Conservation (phyloP, 2,329 filamentous ascomycete species). For the Diaporthe ampelina region DNA sequence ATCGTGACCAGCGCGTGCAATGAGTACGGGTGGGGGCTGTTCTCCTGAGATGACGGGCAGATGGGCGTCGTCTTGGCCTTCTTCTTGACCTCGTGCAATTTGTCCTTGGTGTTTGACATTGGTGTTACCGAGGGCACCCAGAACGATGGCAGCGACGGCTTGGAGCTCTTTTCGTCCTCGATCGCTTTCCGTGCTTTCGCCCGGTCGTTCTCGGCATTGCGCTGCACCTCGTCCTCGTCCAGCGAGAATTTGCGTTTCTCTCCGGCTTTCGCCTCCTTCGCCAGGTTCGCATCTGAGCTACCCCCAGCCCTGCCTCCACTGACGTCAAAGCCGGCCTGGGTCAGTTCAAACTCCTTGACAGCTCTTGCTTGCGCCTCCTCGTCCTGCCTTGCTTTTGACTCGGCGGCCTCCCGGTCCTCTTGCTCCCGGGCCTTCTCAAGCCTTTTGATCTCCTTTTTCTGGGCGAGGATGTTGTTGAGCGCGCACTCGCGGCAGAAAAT, state of each 20-base stretch:
- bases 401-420: constrained; percentile 72
- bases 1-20: constrained; percentile 83
- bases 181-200: constrained; percentile 78
- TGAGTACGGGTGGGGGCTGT: constrained; percentile 79
- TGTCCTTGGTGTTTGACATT: constrained; percentile 69
- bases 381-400: constrained; percentile 71
- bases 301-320: constrained; percentile 46
- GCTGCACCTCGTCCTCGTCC: constrained; percentile 80
- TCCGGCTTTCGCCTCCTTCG: constrained; percentile 53
- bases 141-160: constrained; percentile 84
- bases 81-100: constrained; percentile 69
- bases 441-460: constrained; percentile 92
- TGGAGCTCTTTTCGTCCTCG: constrained; percentile 79
- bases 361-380: constrained; percentile 79
- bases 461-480: constrained; percentile 88
- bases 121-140: constrained; percentile 93
- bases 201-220: constrained; percentile 78
- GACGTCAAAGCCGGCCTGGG: constrained; percentile 78
- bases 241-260: constrained; percentile 84
- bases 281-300: constrained; percentile 45
- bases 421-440: constrained; percentile 76
- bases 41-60: constrained; percentile 80
- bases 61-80: constrained; percentile 76
- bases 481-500: constrained; percentile 97
- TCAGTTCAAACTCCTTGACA: constrained; percentile 85